phyloP scores from a whole-genome alignment of 148 eudicot species.

The Spergularia marina region DNA sequence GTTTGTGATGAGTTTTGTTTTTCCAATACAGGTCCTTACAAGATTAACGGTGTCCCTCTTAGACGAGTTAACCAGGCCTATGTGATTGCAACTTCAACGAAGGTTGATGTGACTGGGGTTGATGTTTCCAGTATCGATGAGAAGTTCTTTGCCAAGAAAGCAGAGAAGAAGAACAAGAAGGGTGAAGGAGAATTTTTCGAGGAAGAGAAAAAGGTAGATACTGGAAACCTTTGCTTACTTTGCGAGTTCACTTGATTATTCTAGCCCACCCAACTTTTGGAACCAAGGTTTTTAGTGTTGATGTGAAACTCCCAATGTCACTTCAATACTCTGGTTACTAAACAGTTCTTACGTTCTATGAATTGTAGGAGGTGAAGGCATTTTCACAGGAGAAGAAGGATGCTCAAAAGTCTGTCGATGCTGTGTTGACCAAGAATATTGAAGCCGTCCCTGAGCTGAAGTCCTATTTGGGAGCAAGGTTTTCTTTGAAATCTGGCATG shows the following conservation, averaged over 20 bases:
- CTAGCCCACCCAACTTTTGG: no score
- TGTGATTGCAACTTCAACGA: constrained; percentile 62
- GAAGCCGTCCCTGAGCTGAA: constrained; percentile 56
- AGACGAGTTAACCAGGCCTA: constrained; percentile 61
- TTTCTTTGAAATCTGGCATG: constrained; percentile 57
- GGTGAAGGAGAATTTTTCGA: constrained; percentile 62
- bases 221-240: no score
- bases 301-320: no score
- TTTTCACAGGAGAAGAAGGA: constrained; percentile 68
- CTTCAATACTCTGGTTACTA: neutral
- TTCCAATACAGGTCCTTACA: constrained; percentile 48
- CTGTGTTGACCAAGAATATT: constrained; percentile 35
- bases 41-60: constrained; percentile 60
- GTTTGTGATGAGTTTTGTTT: neutral
- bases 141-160: constrained; percentile 57
- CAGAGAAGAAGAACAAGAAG: constrained; percentile 55
- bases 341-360: no score
- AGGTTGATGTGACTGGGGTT: constrained; percentile 47
- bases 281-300: no score
- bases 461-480: constrained; percentile 47
- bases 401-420: constrained; percentile 50
- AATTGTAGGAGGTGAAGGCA: constrained; percentile 40
- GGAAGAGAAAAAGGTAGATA: constrained; percentile 53
- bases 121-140: constrained; percentile 47
- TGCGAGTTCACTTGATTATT: no score